phyloP scores from a whole-genome alignment of 2,329 filamentous ascomycete species.

The Penicillium crustosum region DNA sequence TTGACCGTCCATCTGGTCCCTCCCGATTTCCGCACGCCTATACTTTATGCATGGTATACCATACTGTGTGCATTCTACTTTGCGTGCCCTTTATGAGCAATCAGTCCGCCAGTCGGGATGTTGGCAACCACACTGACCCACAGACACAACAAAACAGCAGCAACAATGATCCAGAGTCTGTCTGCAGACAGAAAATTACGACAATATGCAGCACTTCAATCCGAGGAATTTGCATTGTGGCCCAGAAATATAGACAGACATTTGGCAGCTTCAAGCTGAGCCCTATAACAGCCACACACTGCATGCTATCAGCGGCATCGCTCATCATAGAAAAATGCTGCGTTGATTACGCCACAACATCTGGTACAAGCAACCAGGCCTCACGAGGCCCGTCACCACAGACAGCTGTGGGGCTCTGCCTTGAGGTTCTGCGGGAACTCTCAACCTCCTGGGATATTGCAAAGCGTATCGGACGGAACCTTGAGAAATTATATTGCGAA shows the following conservation, averaged over 20 bases:
- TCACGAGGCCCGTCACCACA: conserved; percentile 9
- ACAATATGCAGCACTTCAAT: conserved; percentile 25
- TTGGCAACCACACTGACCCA: background rate
- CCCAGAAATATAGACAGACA: conserved; percentile 33
- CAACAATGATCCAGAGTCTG: background rate
- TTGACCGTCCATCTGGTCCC: conserved; percentile 23
- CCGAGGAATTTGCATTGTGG: conserved; percentile 26
- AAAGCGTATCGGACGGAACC: conserved; percentile 23
- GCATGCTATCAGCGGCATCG: conserved; percentile 35
- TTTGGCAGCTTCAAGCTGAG: conserved; percentile 39
- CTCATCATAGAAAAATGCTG: conserved; percentile 27
- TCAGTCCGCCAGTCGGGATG: background rate
- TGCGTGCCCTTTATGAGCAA: conserved; percentile 30
- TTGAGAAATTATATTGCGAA: conserved; percentile 22
- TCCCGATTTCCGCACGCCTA: conserved; percentile 32
- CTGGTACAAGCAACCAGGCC: background rate
- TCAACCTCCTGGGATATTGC: conserved; percentile 27
- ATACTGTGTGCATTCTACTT: conserved; percentile 36
- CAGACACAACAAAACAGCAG: background rate
- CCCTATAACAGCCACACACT: conserved; percentile 39
- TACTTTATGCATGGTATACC: conserved; percentile 38
- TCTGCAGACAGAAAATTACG: conserved; percentile 10
- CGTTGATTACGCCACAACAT: background rate
- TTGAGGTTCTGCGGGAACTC: conserved; percentile 21
- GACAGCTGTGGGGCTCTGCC: conserved; percentile 17